Base-by-base conservation (phyloP, 768 basidiomycete species). In the Tulasnella sp. region DNA sequence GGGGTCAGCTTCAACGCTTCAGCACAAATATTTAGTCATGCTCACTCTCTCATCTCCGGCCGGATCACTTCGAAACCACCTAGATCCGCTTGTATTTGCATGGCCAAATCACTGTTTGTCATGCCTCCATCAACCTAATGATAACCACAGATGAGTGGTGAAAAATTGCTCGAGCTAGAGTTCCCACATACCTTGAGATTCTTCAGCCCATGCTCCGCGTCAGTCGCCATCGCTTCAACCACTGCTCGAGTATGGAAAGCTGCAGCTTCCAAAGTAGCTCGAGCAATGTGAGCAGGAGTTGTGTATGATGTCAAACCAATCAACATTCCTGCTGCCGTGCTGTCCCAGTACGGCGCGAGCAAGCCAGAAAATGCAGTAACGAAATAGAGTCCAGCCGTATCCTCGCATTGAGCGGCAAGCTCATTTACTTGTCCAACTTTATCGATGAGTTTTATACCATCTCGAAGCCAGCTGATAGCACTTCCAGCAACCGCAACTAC, bases 281-380 rank as follows among this genome's bases (percentile, higher is more conserved):
- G 83, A 10, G 85, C 87, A 57, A 99, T 86, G 65, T 99, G 93
- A 9, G 83, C 78, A 2, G 87, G 86, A 42, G 80, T 92, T 31
- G 91, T 93, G 67, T 86, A 90, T 43, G 84, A 78, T 10, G 89
- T 81, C 43, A 93, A 66, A 15, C 85, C 89, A 53, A 95, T 89
- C 39, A 95, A 70, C 34, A 85, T 65, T 0, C 89, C 90, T 16
- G 81, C 83, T 25, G 95, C 95, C 25, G 81, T 78, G 24, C 89
- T 78, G 64, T 99, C 95, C 95, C 95, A 98, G 67, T 89, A 95
- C 5, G 95, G 95, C 16, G 95, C 95, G 24, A 99, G 78, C 22
- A 99, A 73, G 49, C 95, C 95, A 34, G 83, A 83, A 70, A 99
- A 96, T 5, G 90, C 92, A 1, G 93, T 93, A 31, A 98, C 93